Evolutionary conservation across 2,329 filamentous ascomycete genomes (phyloP).

Genomic region (Ophiosphaerella narmari): DNA sequence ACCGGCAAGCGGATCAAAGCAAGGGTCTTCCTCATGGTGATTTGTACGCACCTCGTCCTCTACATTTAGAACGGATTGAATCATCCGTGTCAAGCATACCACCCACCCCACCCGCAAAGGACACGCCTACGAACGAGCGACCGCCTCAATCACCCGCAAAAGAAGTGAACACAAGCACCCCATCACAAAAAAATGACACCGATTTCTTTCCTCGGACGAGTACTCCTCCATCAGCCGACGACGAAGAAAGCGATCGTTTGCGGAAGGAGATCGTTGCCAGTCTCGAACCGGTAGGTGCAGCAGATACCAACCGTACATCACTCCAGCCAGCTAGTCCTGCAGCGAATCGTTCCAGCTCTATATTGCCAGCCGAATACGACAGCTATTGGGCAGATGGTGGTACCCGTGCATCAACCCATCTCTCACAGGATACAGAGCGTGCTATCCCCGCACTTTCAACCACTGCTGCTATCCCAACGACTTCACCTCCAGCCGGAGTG

Average conservation of each 20-base stretch:
- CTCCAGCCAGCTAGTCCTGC: slow-evolving; percentile 28
- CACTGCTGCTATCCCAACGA: slow-evolving; percentile 7
- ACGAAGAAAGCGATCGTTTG: slow-evolving; percentile 72
- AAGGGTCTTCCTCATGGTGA: slow-evolving; percentile 33
- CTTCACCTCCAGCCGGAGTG: slow-evolving; percentile 16
- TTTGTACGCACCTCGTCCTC: slow-evolving; percentile 43
- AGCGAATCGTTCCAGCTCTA: slow-evolving; percentile 62
- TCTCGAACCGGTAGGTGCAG: slow-evolving; percentile 47
- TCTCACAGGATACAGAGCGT: slow-evolving; percentile 30
- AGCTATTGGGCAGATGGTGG: slow-evolving; percentile 64
- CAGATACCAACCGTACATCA: slow-evolving; percentile 27
- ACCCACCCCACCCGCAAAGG: slow-evolving; percentile 55
- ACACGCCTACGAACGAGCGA: slow-evolving; percentile 41
- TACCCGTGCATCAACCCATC: slow-evolving; percentile 48
- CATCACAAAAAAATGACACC: slow-evolving; percentile 27
- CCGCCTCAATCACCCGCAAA: slow-evolving; percentile 40
- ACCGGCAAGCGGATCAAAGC: slow-evolving; percentile 6
- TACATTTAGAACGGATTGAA: slow-evolving; percentile 45
- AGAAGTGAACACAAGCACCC: slow-evolving; percentile 49
- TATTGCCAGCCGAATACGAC: slow-evolving; percentile 69
- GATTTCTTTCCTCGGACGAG: slow-evolving; percentile 47
- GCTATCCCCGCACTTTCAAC: slow-evolving; percentile 18
- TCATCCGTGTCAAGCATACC: slow-evolving; percentile 44
- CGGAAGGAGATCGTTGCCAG: slow-evolving; percentile 76
- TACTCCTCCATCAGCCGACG: slow-evolving; percentile 58